Percentiles rank a stretch among this genome's conserved stretches.
Evolutionary conservation across 352 stramenopile species (phyloP).

Genomic region (Globisporangium irregulare): DNA sequence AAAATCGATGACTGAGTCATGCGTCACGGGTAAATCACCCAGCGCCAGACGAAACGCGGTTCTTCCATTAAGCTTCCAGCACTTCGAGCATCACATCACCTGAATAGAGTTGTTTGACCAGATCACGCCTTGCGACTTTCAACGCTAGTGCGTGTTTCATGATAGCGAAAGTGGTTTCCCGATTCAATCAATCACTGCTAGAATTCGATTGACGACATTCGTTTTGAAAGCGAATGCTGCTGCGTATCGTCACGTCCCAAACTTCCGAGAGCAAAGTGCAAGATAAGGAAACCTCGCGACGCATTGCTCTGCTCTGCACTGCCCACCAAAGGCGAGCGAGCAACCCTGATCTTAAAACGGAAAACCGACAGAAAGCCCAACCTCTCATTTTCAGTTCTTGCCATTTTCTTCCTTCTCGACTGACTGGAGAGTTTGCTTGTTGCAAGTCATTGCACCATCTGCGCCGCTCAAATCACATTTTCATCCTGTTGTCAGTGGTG

Average conservation of each 20-base stretch:
- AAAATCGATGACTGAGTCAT: not conserved
- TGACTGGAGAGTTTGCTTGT: too few relatives aligned
- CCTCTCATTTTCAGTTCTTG: not conserved
- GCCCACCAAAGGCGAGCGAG: not conserved
- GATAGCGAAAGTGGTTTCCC: not conserved
- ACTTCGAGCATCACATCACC: not conserved
- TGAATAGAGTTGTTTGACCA: not conserved
- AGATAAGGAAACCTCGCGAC: not conserved
- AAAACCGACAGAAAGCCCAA: not conserved
- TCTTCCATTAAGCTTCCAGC: not conserved
- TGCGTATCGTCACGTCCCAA: not conserved
- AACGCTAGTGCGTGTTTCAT: not conserved
- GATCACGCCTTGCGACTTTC: not conserved
- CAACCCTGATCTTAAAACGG: not conserved
- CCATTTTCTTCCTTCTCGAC: not conserved
- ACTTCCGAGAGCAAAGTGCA: not conserved
- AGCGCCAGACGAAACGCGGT: not conserved
- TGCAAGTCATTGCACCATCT: not conserved
- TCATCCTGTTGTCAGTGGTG: not conserved
- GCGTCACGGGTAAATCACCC: not conserved
- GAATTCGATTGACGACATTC: not conserved
- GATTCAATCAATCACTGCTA: not conserved
- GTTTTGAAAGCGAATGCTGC: not conserved
- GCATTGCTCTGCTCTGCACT: too few relatives aligned
- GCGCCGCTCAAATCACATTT: not conserved